Conservation (phyloP, 2,329 filamentous ascomycete genomes). For the Chalaropsis thielavioides region DNA sequence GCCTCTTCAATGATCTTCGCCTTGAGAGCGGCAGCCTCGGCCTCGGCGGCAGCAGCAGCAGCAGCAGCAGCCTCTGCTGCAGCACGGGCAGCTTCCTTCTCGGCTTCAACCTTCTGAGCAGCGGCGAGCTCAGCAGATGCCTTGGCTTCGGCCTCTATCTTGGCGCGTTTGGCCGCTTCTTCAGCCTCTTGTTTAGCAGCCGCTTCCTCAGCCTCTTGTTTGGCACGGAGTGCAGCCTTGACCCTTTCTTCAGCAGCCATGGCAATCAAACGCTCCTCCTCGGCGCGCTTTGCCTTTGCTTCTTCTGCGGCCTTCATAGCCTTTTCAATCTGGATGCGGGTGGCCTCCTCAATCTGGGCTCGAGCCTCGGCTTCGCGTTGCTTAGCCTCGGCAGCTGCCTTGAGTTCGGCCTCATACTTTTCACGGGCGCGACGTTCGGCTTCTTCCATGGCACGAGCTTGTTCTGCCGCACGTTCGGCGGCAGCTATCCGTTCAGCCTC, state of each 20-base stretch:
- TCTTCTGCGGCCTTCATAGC: slow-evolving; percentile 22
- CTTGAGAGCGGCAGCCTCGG: slow-evolving; percentile 37
- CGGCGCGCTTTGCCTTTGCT: slow-evolving; percentile 21
- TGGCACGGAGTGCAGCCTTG: slow-evolving; percentile 26
- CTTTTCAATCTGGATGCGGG: slow-evolving; percentile 18
- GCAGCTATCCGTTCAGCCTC: slow-evolving; percentile 32
- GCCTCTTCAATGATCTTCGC: slow-evolving; percentile 43
- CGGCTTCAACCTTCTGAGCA: slow-evolving; percentile 26
- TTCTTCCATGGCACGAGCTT: slow-evolving; percentile 24
- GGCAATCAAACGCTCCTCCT: slow-evolving; percentile 18
- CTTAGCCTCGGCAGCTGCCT: slow-evolving; percentile 21
- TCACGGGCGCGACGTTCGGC: slow-evolving; percentile 29
- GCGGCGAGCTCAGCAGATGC: slow-evolving; percentile 29
- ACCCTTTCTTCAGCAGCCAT: slow-evolving; percentile 13
- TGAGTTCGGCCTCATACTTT: slow-evolving; percentile 21
- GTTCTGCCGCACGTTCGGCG: slow-evolving; percentile 27
- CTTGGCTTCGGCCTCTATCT: slow-evolving; percentile 20
- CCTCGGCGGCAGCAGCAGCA: slow-evolving; percentile 32
- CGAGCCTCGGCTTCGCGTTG: slow-evolving; percentile 22
- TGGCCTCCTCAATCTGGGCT: slow-evolving; percentile 21
- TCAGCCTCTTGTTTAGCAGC: slow-evolving; percentile 19
- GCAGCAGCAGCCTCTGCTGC: slow-evolving; percentile 26
- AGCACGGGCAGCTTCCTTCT: slow-evolving; percentile 27
- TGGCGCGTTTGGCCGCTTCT: slow-evolving; percentile 20
- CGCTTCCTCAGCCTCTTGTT: slow-evolving; percentile 27